These are phyloP conservation scores for Pyrenochaeta sp. DNA, from an alignment of 2,329 filamentous ascomycete genomes.

Conservation along the genomic window DNA sequence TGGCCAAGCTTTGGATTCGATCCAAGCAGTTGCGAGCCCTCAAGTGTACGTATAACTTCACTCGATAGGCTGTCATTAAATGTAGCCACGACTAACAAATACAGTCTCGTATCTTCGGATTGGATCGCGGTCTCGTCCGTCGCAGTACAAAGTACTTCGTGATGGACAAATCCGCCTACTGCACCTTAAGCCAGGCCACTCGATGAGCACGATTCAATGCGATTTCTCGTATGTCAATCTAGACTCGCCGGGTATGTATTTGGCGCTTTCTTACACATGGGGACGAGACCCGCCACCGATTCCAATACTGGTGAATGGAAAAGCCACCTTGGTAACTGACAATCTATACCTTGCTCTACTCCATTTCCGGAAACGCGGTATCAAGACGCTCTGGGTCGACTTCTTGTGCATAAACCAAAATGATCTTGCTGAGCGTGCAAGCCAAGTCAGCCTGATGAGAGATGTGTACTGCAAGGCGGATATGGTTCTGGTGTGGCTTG, in stretches of 20 bases:
- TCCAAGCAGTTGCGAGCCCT: conserved; percentile 4
- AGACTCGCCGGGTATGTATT: conserved; percentile 2
- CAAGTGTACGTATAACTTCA: conserved; percentile 4
- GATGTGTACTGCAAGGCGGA: conserved; percentile 9
- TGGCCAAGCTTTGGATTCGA: conserved; percentile 9
- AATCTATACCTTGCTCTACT: conserved; percentile 10
- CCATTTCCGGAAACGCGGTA: conserved; percentile 8
- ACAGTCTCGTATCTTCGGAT: conserved; percentile 5
- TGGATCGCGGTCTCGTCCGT: no score
- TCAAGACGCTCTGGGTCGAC: conserved; percentile 12
- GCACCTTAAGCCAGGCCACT: conserved; percentile 8
- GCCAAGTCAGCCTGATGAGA: conserved; percentile 13
- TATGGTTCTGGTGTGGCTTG: conserved; percentile 4
- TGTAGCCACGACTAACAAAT: neutral
- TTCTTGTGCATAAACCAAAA: conserved; percentile 21
- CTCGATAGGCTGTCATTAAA: neutral
- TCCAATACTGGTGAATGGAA: conserved; percentile 7
- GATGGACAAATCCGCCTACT: conserved; percentile 9
- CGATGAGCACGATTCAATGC: conserved; percentile 11
- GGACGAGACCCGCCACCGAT: conserved; percentile 4
- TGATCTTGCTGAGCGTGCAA: conserved; percentile 9
- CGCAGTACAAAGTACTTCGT: neutral
- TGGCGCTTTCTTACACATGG: conserved; percentile 14
- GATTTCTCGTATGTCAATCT: conserved; percentile 7
- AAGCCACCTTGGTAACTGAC: conserved; percentile 6